These are phyloP conservation scores for Kalanchoe fedtschenkoi DNA, from an alignment of 164 flowering plant species.

Conservation along the genomic window DNA sequence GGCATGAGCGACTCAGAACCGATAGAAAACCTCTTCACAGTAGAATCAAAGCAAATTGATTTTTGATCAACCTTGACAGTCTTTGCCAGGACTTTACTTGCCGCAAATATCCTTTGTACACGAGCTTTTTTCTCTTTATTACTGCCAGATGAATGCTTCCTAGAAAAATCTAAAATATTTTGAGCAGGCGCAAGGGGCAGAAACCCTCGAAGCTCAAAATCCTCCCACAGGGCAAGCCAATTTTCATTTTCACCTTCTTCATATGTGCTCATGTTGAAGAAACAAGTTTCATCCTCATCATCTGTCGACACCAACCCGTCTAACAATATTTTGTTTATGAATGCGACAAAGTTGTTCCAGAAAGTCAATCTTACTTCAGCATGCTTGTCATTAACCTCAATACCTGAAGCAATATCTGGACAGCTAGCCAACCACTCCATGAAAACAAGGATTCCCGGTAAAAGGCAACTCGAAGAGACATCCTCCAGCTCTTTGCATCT, in stretches of 20 bases:
- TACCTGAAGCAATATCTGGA: slow-evolving; percentile 55
- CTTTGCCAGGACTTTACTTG: slow-evolving; percentile 66
- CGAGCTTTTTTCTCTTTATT: slow-evolving; percentile 57
- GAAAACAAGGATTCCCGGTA: slow-evolving; percentile 78
- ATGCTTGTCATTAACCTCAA: slow-evolving; percentile 63
- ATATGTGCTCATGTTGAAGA: slow-evolving; percentile 60
- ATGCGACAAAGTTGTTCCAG: slow-evolving; percentile 61
- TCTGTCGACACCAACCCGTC: slow-evolving; percentile 26
- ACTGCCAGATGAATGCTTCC: slow-evolving; percentile 47
- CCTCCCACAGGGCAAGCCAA: slow-evolving; percentile 79
- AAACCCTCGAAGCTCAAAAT: slow-evolving; percentile 88
- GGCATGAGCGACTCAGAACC: slow-evolving; percentile 43
- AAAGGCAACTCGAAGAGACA: slow-evolving; percentile 56
- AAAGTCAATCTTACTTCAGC: slow-evolving; percentile 51
- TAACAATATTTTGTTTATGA: slow-evolving; percentile 59
- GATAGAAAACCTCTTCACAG: slow-evolving; percentile 44
- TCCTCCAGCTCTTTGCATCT: slow-evolving; percentile 54
- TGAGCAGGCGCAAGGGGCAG: slow-evolving; percentile 83
- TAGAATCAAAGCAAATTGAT: slow-evolving; percentile 46
- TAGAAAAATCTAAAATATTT: slow-evolving; percentile 68
- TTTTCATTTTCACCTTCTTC: slow-evolving; percentile 77
- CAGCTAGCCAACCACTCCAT: slow-evolving; percentile 90
- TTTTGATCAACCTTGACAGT: slow-evolving; percentile 46
- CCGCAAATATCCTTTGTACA: slow-evolving; percentile 67
- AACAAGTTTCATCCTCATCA: slow-evolving; percentile 64